A percentile compares a stretch with the other conserved stretches of the same genome.
Conservation (phyloP, 768 basidiomycete genomes). For the Russula sp. region DNA sequence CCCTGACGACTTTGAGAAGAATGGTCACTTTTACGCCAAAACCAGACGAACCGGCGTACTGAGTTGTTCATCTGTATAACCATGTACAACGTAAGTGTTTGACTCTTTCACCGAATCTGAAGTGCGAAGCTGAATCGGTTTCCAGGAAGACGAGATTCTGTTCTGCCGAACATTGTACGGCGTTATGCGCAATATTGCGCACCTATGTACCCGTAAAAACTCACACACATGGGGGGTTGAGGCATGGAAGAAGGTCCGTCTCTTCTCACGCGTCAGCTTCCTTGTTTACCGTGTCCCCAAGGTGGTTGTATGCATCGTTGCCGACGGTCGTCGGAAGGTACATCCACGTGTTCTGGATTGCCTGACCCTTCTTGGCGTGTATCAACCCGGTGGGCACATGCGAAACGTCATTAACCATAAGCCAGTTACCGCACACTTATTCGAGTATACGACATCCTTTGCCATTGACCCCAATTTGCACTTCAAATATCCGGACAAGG, state of each 20-base stretch:
- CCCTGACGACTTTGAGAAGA: constrained; percentile 85
- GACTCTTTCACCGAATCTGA: constrained; percentile 1
- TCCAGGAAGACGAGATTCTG: constrained; percentile 80
- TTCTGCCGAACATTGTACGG: constrained; percentile 94
- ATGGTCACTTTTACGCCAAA: constrained; percentile 85
- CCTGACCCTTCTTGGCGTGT: constrained; percentile 88
- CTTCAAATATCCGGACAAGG: constrained; percentile 88
- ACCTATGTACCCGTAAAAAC: constrained; percentile 79
- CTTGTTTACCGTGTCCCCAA: constrained; percentile 33
- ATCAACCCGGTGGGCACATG: constrained; percentile 67
- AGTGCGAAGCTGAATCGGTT: constrained; percentile 14
- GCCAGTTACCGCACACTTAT: constrained; percentile 70
- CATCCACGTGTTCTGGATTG: constrained; percentile 86
- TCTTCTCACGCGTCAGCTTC: background rate
- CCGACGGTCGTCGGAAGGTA: constrained; percentile 79
- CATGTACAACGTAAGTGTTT: constrained; percentile 82
- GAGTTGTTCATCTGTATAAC: constrained; percentile 94
- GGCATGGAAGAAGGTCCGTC: constrained; percentile 86
- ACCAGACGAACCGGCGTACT: constrained; percentile 72
- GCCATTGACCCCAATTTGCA: constrained; percentile 74
- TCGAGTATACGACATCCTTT: constrained; percentile 85
- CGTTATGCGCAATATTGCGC: constrained; percentile 85
- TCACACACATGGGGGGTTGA: constrained; percentile 95
- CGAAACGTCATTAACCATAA: constrained; percentile 67
- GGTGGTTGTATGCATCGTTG: constrained; percentile 92